phyloP scores from a whole-genome alignment of 345 rosid species.

The Corymbia maculata region DNA sequence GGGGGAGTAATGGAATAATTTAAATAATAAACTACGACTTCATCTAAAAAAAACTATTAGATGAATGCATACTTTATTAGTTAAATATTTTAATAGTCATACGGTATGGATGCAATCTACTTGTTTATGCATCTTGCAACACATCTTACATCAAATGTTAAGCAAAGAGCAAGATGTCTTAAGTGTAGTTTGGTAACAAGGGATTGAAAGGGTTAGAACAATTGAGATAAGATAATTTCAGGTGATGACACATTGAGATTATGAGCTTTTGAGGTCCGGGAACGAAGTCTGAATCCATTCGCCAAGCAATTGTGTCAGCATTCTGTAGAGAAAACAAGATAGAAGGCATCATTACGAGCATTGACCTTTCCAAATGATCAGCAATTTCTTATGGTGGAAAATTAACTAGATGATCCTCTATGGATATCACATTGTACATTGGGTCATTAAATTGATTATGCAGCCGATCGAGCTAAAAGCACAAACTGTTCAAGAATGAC shows the following conservation, averaged over 20 bases:
- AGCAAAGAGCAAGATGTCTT: neutral
- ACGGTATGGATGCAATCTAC: neutral
- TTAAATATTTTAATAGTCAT: too few species aligned
- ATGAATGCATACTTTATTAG: too few species aligned
- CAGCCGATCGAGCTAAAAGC: neutral
- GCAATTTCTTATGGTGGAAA: neutral
- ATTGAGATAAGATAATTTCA: neutral
- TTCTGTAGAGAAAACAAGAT: neutral
- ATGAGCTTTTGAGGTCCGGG: neutral
- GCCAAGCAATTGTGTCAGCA: neutral
- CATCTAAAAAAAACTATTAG: too few species aligned
- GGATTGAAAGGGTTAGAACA: neutral
- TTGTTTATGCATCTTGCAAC: neutral
- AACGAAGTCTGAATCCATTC: neutral
- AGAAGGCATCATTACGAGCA: neutral
- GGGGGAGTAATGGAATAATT: too few species aligned
- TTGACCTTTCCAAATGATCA: neutral
- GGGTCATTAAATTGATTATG: neutral
- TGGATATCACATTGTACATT: neutral
- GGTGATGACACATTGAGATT: neutral
- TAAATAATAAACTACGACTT: too few species aligned
- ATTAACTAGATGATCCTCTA: neutral
- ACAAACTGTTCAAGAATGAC: neutral
- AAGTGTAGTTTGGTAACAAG: neutral
- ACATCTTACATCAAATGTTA: neutral